Base-by-base conservation (phyloP, 2,329 filamentous ascomycete species). In the Clarireedia hainanense region DNA sequence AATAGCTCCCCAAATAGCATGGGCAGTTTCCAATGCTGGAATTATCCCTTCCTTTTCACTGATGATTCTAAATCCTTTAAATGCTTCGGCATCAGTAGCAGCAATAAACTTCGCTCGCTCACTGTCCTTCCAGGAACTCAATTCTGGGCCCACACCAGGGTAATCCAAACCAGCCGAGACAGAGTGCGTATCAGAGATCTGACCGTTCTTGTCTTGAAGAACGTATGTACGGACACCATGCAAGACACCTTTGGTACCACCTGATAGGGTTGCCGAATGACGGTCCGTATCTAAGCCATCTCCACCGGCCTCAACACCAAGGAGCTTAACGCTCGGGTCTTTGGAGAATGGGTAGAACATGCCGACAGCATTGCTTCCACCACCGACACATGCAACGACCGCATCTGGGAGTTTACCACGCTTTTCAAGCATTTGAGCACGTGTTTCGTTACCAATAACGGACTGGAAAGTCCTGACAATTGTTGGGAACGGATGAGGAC, bases 311-410 rank as follows among this genome's bases (percentile, higher is more conserved):
- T 99, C 94, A 2, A 99, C 91, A 62, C 94, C 94, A 12, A 97
- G 78, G 3, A 96, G 80, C 74, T 91, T 91, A 58, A 99, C 94
- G 58, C 79, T 85, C 0, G 80, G 80, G 66, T 99, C 92, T 43
- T 90, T 84, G 60, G 87, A 80, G 75, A 99, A 99, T 52, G 94
- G 94, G 73, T 92, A 95, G 77, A 99, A 99, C 91, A 97, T 99
- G 74, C 94, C 94, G 3, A 88, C 86, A 2, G 94, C 94, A 70
- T 99, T 99, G 70, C 86, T 91, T 57, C 94, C 94, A 63, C 94
- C 94, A 55, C 94, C 94, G 12, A 99, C 94, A 68, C 94, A 99
- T 9, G 94, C 94, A 15, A 99, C 90, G 23, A 99, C 91, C 0
- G 91, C 94, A 65, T 99, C 94, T 4, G 94, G 94, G 2, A 99